phyloP scores from a whole-genome alignment of 495 filamentous ascomycete species.

The Penicilliopsis zonata region DNA sequence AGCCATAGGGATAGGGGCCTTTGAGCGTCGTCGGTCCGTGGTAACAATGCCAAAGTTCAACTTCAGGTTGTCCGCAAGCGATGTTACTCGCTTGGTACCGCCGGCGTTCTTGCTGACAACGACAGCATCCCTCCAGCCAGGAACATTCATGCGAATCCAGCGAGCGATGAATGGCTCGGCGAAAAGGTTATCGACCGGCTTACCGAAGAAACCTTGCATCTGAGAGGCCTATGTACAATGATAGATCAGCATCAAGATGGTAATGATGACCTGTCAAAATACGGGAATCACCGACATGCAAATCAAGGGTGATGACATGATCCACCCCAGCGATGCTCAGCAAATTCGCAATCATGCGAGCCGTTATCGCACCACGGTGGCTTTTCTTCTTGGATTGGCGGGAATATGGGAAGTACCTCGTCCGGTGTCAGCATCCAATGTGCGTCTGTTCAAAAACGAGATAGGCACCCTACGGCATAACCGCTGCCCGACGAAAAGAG shows the following conservation, averaged over 20 bases:
- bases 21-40: conserved; percentile 69
- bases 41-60: conserved; percentile 96
- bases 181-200: conserved; percentile 94
- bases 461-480: conserved; percentile 59
- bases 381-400: conserved; percentile 99
- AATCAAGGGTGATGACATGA: conserved; percentile 93
- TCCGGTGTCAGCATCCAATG: conserved; percentile 30
- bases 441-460: conserved; percentile 18
- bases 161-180: conserved; percentile 92
- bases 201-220: conserved; percentile 98
- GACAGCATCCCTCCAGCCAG: conserved; percentile 79
- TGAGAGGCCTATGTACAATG: conserved; percentile 54
- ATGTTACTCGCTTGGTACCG: conserved; percentile 95
- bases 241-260: no score
- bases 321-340: conserved; percentile 87
- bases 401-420: conserved; percentile 90
- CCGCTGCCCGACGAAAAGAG: conserved; percentile 44
- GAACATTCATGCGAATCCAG: conserved; percentile 85
- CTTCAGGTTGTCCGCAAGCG: conserved; percentile 88
- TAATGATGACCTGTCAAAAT: no score
- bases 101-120: conserved; percentile 97
- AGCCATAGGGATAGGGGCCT: conserved; percentile 25
- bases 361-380: conserved; percentile 91
- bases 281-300: conserved; percentile 69
- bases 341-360: conserved; percentile 92